Evolutionary conservation across 2,329 filamentous ascomycete genomes (phyloP).

Genomic region (Rhynchosporium agropyri): DNA sequence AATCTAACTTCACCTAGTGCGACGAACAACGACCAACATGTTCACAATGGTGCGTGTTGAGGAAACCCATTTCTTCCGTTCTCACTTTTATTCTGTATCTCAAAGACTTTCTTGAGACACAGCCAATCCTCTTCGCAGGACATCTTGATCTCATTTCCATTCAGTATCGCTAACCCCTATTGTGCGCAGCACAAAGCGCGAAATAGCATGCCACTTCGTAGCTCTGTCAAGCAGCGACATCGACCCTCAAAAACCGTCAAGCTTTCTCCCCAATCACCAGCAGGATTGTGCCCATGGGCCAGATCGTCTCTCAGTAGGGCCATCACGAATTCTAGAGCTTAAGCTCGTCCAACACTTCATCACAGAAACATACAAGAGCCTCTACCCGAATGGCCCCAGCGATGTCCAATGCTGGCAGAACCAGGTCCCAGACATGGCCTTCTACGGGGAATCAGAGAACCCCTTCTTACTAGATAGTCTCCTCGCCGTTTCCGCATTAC

Average conservation of each 20-base stretch:
- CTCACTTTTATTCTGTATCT: no score
- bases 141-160: no score
- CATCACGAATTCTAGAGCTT: constrained; percentile 18
- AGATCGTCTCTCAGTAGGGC: neutral
- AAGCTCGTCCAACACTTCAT: constrained; percentile 35
- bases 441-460: constrained; percentile 30
- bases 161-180: no score
- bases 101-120: no score
- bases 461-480: constrained; percentile 47
- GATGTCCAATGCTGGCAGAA: constrained; percentile 41
- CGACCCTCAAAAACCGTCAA: neutral
- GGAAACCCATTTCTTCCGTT: no score
- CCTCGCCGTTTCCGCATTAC: constrained; percentile 45
- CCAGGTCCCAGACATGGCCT: constrained; percentile 43
- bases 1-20: constrained; percentile 4
- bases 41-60: neutral
- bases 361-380: constrained; percentile 30
- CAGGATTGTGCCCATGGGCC: neutral
- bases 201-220: constrained; percentile 6
- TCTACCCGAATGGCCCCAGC: constrained; percentile 21
- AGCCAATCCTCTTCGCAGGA: no score
- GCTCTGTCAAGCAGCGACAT: neutral
- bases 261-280: neutral
- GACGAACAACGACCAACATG: constrained; percentile 17
- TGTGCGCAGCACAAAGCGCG: constrained; percentile 2